Percentiles rank a stretch among this genome's conserved stretches.
phyloP scores from a whole-genome alignment of 495 filamentous ascomycete genomes.

The Usnea hakonensis region DNA sequence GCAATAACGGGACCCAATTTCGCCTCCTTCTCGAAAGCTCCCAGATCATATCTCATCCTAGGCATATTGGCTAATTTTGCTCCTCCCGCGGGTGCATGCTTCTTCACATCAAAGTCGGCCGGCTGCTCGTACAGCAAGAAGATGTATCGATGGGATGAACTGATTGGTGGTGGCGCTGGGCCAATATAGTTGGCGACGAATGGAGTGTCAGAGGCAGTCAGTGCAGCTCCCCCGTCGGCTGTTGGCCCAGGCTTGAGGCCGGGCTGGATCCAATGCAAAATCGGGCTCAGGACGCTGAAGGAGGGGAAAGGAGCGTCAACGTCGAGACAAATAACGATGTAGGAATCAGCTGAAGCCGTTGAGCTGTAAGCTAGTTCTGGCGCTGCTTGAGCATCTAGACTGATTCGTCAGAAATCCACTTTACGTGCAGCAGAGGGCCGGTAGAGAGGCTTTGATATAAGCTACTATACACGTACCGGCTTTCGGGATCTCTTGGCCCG shows the following conservation, averaged over 20 bases:
- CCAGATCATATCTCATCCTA: slow-evolving; percentile 47
- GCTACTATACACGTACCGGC: slow-evolving; percentile 21
- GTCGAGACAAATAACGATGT: slow-evolving; percentile 43
- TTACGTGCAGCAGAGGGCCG: not conserved
- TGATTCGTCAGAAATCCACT: not conserved
- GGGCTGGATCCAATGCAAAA: slow-evolving; percentile 46
- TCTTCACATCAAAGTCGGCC: slow-evolving; percentile 36
- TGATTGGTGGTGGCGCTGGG: slow-evolving; percentile 44
- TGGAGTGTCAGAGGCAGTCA: slow-evolving; percentile 17
- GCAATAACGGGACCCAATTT: slow-evolving; percentile 43
- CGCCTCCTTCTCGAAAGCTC: slow-evolving; percentile 40
- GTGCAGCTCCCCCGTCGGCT: too few species aligned
- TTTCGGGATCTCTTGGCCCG: slow-evolving; percentile 30
- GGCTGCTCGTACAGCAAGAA: slow-evolving; percentile 54
- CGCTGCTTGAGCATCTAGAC: slow-evolving; percentile 29
- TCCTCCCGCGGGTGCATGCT: slow-evolving; percentile 37
- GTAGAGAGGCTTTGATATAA: not conserved
- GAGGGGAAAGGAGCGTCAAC: slow-evolving; percentile 48
- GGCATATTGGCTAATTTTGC: slow-evolving; percentile 33
- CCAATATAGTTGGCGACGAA: slow-evolving; percentile 42
- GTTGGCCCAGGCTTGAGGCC: slow-evolving; percentile 29
- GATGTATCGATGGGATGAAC: slow-evolving; percentile 48
- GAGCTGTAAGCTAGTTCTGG: slow-evolving; percentile 28
- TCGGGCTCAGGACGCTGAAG: slow-evolving; percentile 33
- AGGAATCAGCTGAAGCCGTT: slow-evolving; percentile 26